Evolutionary conservation across 768 basidiomycete genomes (phyloP), one percentile per base, ranked within the genome.

Genomic region (Myochromella boudieri): DNA sequence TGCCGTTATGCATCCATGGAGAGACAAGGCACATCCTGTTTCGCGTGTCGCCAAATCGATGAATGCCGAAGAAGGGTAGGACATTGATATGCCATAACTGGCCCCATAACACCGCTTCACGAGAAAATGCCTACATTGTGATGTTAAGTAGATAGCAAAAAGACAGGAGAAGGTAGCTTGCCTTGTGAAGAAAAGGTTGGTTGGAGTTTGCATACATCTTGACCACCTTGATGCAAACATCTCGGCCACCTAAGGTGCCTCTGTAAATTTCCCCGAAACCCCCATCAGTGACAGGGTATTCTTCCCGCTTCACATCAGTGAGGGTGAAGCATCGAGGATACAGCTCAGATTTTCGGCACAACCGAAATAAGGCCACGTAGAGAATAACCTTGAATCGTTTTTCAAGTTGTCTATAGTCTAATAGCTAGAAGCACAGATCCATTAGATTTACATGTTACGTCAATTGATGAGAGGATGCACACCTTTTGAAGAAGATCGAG

Each of bases 371-470:
- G 9, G 58, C 52, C 4, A 43, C 34, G 2, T 60, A 39, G 14
- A 62, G 37, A 10, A 31, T 52, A 6, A 12, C 48, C 25, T 52
- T 49, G 8, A 53, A 22, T 21, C 27, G 34, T 18, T 12, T 18
- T 12, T 46, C 25, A 10, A 46, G 1, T 9, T 14, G 21, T 7
- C 36, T 9, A 18, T 10, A 38, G 10, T 38, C 24, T 4, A 46
- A 26, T 5, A 46, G 37, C 37, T 10, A 52, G 18, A 34, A n/a
- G n/a, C n/a, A 6, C 14, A 34, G 6, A n/a, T 34, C 33, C 14
- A 34, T 34, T n/a, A 14, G 14, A 6, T 34, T 6, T 34, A 87
- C 58, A 86, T 84, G 71, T 85, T 84, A 44, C 24, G 72, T 31
- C 7, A 12, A n/a, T 6, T 9, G 15, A 33, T 6, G 4, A 17